Percentiles rank a stretch among this genome's conserved stretches.
phyloP scores from a whole-genome alignment of 768 basidiomycete genomes.

The Phaffia australis region DNA sequence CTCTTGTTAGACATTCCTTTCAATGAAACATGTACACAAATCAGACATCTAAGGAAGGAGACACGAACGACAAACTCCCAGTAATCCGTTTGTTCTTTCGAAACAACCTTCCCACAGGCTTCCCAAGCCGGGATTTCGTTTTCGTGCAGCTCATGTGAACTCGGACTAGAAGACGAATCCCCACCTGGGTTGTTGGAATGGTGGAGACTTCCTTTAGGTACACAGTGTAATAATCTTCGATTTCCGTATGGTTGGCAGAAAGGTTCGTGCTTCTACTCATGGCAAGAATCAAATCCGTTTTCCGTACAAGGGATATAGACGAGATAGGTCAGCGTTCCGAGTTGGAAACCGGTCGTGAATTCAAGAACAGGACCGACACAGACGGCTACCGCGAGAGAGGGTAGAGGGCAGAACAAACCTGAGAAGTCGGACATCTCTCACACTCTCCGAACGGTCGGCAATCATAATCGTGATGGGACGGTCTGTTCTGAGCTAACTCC shows the following conservation, averaged over 20 bases:
- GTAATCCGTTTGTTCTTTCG: conserved; percentile 71
- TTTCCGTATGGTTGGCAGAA: conserved; percentile 96
- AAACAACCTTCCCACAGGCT: conserved; percentile 75
- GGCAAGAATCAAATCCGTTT: neutral
- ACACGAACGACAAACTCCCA: conserved; percentile 75
- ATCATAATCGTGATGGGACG: conserved; percentile 8
- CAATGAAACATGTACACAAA: neutral
- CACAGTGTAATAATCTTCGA: conserved; percentile 74
- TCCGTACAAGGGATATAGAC: conserved; percentile 15
- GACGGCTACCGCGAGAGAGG: conserved; percentile 8
- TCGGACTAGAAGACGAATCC: neutral
- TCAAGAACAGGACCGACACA: neutral
- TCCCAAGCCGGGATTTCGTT: conserved; percentile 70
- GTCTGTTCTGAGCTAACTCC: too few relatives aligned
- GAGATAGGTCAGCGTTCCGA: neutral
- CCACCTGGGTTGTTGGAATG: conserved; percentile 2
- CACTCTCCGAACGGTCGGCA: conserved; percentile 42
- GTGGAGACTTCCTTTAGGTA: conserved; percentile 20
- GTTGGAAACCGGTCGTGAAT: neutral
- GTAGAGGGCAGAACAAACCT: conserved; percentile 34
- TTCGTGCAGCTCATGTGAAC: conserved; percentile 14
- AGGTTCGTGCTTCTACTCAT: conserved; percentile 40
- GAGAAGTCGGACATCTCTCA: conserved; percentile 43
- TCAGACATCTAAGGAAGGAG: neutral
- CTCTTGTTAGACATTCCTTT: neutral